Percentiles rank a stretch among this genome's conserved stretches.
Conservation (phyloP, 1,284 basidiomycete genomes). For the Erythrobasidium hasegawianum region DNA sequence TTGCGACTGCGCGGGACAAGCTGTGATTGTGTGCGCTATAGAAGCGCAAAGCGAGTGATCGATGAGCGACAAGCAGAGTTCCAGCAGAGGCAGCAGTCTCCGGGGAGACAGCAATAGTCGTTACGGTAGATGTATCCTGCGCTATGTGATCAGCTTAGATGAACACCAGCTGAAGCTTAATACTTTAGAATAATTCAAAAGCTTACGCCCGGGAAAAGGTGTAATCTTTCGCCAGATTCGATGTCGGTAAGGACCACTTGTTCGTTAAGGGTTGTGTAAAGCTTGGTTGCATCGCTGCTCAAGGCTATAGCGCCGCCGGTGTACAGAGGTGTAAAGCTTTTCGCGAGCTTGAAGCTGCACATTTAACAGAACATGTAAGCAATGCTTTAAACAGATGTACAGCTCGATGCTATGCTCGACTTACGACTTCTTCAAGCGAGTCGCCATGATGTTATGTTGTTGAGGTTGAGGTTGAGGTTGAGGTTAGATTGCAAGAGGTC, state of each 20-base stretch:
- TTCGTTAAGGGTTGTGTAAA: conserved; percentile 83
- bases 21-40: conserved; percentile 54
- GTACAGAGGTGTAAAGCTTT: conserved; percentile 62
- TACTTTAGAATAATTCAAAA: no score
- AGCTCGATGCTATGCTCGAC: background rate
- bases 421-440: conserved; percentile 28
- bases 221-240: conserved; percentile 66
- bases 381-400: no score
- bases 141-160: background rate
- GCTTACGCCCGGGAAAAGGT: conserved; percentile 75
- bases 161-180: no score
- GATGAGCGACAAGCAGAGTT: conserved; percentile 54
- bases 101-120: conserved; percentile 51
- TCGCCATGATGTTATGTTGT: no score
- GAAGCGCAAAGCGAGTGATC: conserved; percentile 54
- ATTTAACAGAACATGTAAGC: background rate
- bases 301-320: conserved; percentile 81
- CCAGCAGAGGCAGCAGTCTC: conserved; percentile 45
- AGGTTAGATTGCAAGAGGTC: no score
- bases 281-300: conserved; percentile 69
- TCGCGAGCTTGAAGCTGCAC: conserved; percentile 40
- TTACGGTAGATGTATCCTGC: conserved; percentile 56
- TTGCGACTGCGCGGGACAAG: conserved; percentile 68
- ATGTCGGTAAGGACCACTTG: conserved; percentile 79
- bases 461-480: no score